Percentiles rank a stretch among this genome's conserved stretches.
Evolutionary conservation across 2,329 filamentous ascomycete genomes (phyloP).

Genomic region (Calcarisporium arbuscula): DNA sequence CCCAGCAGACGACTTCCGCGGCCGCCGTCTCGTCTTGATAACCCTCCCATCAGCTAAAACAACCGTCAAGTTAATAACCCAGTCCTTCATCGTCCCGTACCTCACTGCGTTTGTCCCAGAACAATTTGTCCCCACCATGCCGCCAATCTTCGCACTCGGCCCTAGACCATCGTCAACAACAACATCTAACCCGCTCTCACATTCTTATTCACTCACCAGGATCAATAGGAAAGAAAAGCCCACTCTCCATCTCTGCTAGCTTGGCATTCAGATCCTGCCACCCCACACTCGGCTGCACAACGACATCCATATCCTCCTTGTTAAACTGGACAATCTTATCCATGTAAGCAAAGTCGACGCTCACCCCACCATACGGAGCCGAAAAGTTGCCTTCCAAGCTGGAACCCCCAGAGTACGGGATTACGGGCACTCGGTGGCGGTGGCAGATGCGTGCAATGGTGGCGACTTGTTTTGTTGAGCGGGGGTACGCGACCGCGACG

Average conservation of each 20-base stretch:
- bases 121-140: conserved; percentile 76
- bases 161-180: conserved; percentile 27
- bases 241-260: conserved; percentile 60
- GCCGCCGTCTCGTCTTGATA: conserved; percentile 73
- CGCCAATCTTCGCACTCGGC: conserved; percentile 67
- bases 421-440: conserved; percentile 75
- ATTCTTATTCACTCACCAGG: conserved; percentile 49
- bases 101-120: conserved; percentile 74
- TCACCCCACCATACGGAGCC: conserved; percentile 78
- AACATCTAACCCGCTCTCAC: background rate
- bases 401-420: conserved; percentile 79
- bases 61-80: conserved; percentile 77
- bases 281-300: conserved; percentile 85
- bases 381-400: conserved; percentile 88
- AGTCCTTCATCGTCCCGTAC: conserved; percentile 84
- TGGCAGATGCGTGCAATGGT: conserved; percentile 62
- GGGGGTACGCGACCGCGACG: conserved; percentile 59
- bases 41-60: conserved; percentile 72
- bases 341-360: conserved; percentile 86
- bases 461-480: conserved; percentile 54
- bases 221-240: conserved; percentile 87
- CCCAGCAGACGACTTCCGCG: conserved; percentile 73
- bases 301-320: conserved; percentile 84
- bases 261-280: conserved; percentile 84
- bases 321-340: conserved; percentile 73